Percentiles rank a stretch among this genome's conserved stretches.
Conservation (phyloP, 106 monocot species). For the Posidonia australis region DNA sequence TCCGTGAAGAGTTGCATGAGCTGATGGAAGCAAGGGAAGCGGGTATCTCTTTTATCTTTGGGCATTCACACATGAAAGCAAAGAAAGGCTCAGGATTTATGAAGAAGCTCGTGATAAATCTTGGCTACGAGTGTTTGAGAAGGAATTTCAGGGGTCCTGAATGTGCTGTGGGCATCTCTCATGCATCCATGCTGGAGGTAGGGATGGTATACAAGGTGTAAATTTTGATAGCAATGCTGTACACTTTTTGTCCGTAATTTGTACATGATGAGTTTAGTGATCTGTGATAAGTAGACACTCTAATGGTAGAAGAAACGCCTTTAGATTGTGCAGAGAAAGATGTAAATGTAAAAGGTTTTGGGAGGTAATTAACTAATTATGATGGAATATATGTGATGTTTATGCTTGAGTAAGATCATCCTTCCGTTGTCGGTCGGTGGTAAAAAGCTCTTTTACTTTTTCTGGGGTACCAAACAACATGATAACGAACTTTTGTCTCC, state of each 20-base stretch:
- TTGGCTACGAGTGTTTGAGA: conserved; percentile 60
- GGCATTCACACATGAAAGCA: conserved; percentile 48
- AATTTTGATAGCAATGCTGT: neutral
- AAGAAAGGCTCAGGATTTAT: conserved; percentile 58
- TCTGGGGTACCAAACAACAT: too few species aligned
- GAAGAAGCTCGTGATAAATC: conserved; percentile 54
- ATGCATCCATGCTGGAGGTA: conserved; percentile 65
- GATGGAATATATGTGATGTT: too few species aligned
- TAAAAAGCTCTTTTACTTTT: too few species aligned
- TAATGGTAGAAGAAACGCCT: too few species aligned
- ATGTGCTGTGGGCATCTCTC: conserved; percentile 49
- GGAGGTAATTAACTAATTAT: too few species aligned
- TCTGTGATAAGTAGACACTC: neutral
- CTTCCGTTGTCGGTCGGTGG: too few species aligned
- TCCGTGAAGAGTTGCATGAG: conserved; percentile 49
- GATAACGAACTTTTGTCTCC: too few species aligned
- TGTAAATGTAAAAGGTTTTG: too few species aligned
- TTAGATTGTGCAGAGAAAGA: too few species aligned
- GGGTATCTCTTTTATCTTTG: conserved; percentile 69
- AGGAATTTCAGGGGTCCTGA: conserved; percentile 54
- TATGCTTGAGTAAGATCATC: too few species aligned
- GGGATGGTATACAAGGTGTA: conserved; percentile 75
- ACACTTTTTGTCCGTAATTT: neutral
- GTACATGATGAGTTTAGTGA: neutral
- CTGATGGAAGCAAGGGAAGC: conserved; percentile 71